Base-by-base conservation (phyloP, 352 stramenopile species). In the Globisporangium canariense region DNA sequence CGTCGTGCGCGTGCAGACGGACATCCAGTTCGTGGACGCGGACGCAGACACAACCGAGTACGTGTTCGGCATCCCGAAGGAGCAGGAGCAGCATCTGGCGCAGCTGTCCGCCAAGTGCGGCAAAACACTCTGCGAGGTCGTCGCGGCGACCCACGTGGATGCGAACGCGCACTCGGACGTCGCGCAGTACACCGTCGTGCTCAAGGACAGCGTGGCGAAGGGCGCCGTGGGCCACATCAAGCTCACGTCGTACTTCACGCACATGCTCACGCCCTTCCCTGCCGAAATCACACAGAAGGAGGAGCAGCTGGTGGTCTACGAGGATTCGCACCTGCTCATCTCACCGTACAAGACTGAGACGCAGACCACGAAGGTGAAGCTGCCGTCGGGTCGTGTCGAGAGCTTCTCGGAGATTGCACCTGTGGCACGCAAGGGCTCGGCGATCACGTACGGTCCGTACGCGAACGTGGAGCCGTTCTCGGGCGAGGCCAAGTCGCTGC, bases 291-390 rank as follows among this genome's bases (percentile, higher is more conserved):
- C 77, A 64, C 89, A 97, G 67, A 76, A 70, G 14, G 89, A 97
- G 13, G 86, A 96, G 62, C 89, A 97, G 68, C 75, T 94, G 4
- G 89, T 97, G 46, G 67, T 92, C 5, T 95, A 90, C 56, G 75
- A 89, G 34, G 80, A 83, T 34, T 77, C 61, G 51, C 77, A 92
- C 60, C 60, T 94, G 59, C 67, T 91, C 22, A 56, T 73, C n/a
- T 93, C 83, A 57, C 87, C 87, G 13, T 96, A 94, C 66, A 5
- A 52, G 45, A 94, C 89, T 9, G 71, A 88, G 63, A 90, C 74
- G 61, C 89, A 96, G 74, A 93, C 80, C 9, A 93, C 87, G 46
- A 93, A 90, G 68, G 68, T 96, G 14, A 96, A 96, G 66, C 70
- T 96, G 62, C 82, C 89, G 2, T 88, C 81, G 25, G 73, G 76